Evolutionary conservation across 2,329 filamentous ascomycete species (phyloP).

Genomic region (Venturia oleaginea): DNA sequence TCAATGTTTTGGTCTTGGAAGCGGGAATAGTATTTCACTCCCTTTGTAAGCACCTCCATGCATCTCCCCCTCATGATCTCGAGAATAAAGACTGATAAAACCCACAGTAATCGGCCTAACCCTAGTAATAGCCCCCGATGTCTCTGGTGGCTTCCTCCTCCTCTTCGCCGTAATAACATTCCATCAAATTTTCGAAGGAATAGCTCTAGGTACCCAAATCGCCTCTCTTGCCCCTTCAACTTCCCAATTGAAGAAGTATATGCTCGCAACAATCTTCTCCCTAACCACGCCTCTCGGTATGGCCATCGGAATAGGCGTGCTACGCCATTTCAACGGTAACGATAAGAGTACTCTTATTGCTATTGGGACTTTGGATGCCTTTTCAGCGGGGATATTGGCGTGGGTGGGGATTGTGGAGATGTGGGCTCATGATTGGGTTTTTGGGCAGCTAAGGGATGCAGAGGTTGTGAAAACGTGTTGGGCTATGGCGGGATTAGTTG

Average conservation of each 20-base stretch:
- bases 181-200: conserved; percentile 70
- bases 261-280: conserved; percentile 56
- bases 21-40: conserved; percentile 69
- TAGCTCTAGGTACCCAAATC: conserved; percentile 64
- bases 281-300: conserved; percentile 69
- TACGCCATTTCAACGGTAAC: conserved; percentile 65
- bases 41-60: conserved; percentile 40
- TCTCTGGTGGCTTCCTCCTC: background rate
- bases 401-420: conserved; percentile 77
- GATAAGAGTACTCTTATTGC: conserved; percentile 58
- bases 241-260: conserved; percentile 40
- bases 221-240: conserved; percentile 43
- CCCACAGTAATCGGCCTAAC: conserved; percentile 52
- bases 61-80: background rate
- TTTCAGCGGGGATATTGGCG: conserved; percentile 67
- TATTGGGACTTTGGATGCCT: conserved; percentile 63
- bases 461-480: conserved; percentile 39
- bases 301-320: conserved; percentile 67
- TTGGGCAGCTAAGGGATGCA: conserved; percentile 41
- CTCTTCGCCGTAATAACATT: conserved; percentile 33
- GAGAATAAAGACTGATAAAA: background rate
- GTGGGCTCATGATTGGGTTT: conserved; percentile 67
- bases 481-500: conserved; percentile 46
- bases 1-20: conserved; percentile 62
- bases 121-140: conserved; percentile 44